Conservation (phyloP, 495 filamentous ascomycete genomes). For the Beverwykella pulmonaria region DNA sequence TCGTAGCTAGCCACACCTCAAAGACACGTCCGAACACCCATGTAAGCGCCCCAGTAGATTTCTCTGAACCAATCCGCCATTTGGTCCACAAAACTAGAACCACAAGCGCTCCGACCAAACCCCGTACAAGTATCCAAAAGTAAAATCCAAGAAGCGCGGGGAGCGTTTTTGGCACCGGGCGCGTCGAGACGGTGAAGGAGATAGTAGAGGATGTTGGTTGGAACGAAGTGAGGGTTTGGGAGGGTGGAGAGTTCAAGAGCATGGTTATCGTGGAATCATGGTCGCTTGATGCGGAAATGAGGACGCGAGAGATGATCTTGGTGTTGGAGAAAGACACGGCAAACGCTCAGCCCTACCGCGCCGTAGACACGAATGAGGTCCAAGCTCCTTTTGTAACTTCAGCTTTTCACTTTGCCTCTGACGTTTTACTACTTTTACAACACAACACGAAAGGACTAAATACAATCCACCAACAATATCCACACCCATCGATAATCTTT, state of each 20-base stretch:
- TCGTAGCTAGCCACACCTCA: conserved; percentile 10
- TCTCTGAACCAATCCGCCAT: conserved; percentile 11
- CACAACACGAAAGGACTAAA: background rate
- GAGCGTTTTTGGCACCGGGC: conserved; percentile 33
- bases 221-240: conserved; percentile 19
- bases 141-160: conserved; percentile 30
- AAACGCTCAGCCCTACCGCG: conserved; percentile 18
- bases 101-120: conserved; percentile 13
- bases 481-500: background rate
- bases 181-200: conserved; percentile 44
- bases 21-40: conserved; percentile 5
- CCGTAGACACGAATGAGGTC: background rate
- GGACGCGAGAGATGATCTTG: background rate
- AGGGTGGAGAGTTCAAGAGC: conserved; percentile 24
- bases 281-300: background rate
- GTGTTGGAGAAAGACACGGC: background rate
- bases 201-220: conserved; percentile 43
- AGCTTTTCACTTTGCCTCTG: background rate
- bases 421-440: background rate
- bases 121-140: conserved; percentile 22
- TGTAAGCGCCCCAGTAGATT: background rate
- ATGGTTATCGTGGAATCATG: conserved; percentile 11
- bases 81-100: conserved; percentile 25
- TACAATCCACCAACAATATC: background rate
- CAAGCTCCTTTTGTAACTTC: conserved; percentile 6